Conservation (phyloP, 257 asterid genomes). For the Thymus quinquecostatus region DNA sequence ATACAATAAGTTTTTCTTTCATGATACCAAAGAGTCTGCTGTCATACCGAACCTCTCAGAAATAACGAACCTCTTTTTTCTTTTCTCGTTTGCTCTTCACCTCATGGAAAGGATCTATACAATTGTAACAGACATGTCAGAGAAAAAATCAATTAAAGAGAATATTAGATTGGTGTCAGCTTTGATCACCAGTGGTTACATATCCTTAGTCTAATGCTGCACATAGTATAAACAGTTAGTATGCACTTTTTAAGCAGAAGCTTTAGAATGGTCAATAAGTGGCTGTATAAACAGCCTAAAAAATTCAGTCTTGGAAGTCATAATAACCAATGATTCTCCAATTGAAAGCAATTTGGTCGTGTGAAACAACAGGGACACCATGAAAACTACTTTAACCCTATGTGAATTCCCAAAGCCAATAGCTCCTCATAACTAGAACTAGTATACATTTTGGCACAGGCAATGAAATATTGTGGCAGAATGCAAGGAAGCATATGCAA, state of each 20-base stretch:
- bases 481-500: not conserved
- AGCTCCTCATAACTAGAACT: not conserved
- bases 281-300: not conserved
- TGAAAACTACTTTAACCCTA: not conserved
- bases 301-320: not conserved
- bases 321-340: not conserved
- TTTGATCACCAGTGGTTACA: conserved; percentile 15
- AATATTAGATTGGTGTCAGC: conserved; percentile 3
- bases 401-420: not conserved
- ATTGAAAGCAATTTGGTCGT: conserved; percentile 7
- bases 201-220: not conserved
- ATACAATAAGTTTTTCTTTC: not conserved
- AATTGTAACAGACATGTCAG: conserved; percentile 39
- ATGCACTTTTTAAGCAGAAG: conserved; percentile 2
- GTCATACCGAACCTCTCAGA: conserved; percentile 26
- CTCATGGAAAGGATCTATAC: conserved; percentile 65
- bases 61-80: conserved; percentile 79
- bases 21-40: conserved; percentile 7
- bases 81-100: conserved; percentile 96
- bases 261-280: not conserved
- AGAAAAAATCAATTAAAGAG: conserved; percentile 29
- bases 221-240: not conserved
- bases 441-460: not conserved
- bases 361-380: not conserved
- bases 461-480: not conserved